Base-by-base conservation (phyloP, 2,329 filamentous ascomycete genomes). In the Ophiocordyceps sinensis region DNA sequence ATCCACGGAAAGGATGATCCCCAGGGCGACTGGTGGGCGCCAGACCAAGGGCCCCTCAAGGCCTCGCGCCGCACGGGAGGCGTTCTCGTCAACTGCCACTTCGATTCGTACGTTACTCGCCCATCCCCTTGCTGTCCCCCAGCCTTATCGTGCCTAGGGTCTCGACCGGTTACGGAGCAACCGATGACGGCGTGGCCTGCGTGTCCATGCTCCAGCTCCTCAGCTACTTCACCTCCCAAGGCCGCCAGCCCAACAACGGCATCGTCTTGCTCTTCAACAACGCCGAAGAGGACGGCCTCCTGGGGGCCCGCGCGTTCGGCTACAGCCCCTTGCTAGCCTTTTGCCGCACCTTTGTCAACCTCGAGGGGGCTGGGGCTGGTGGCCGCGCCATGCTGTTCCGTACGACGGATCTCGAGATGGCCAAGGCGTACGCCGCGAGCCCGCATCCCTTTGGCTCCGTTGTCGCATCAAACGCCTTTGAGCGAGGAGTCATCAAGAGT, bases 291-390 rank as follows among this genome's bases (percentile, higher is more conserved):
- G 89, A 96, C 53, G 91, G 79, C 30, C 67, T 96, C 11, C 85
- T 93, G 48, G 91, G 91, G 1, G 87, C 89, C 7, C 75, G 77
- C 45, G 87, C 83, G 6, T 95, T 93, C 54, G 79, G 83, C 26
- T 78, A 86, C 49, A 86, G 88, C 56, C 84, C 87, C 0, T 69
- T 94, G 47, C 77, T 85, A 11, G 77, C 76, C 40, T 83, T 93
- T 43, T 75, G 85, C 10, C 83, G 88, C 54, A 86, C 85, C 0
- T 96, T 98, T 55, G 67, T 96, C 49, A 98, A 98, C 51, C 75
- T 98, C 14, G 91, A 98, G 61, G 91, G 91, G 12, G 89, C 89
- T 34, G 91, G 89, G 39, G 89, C 89, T 12, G 91, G 91, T 11
- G 88, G 89, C 1, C 75, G 86, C 44, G 88, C 89, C 4, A 82